Evolutionary conservation across 208 protist genomes (phyloP).

Genomic region (Trypanosoma cruzi): DNA sequence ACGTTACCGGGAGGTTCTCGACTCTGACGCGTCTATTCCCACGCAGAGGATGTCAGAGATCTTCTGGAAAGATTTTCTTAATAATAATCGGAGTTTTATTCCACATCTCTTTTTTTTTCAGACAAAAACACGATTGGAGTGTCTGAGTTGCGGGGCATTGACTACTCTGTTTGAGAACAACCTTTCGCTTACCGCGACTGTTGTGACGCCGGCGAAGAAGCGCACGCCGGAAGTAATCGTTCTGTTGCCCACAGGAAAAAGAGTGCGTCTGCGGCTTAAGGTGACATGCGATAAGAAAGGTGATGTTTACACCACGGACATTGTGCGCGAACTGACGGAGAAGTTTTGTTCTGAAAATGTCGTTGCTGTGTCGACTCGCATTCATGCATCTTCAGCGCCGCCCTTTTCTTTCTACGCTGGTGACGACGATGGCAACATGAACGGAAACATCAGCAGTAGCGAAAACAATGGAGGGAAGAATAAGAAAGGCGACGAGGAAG

Average conservation of each 20-base stretch:
- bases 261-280: conserved; percentile 5
- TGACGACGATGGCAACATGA: not conserved
- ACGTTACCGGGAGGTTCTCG: conserved; percentile 81
- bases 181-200: conserved; percentile 59
- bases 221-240: conserved; percentile 37
- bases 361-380: not conserved
- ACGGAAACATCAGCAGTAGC: conserved; percentile 6
- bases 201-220: conserved; percentile 45
- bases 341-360: conserved; percentile 4
- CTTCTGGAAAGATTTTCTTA: conserved; percentile 90
- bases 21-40: conserved; percentile 69
- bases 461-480: not conserved
- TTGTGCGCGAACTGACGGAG: conserved; percentile 6
- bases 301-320: conserved; percentile 6
- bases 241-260: conserved; percentile 23
- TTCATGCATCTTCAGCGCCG: not conserved
- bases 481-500: not conserved
- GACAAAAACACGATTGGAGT: conserved; percentile 71
- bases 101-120: conserved; percentile 82
- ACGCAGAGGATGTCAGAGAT: conserved; percentile 67
- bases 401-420: not conserved
- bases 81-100: conserved; percentile 77
- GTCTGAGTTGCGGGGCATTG: conserved; percentile 55
- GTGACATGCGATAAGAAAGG: conserved; percentile 9
- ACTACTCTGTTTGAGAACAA: conserved; percentile 85